Evolutionary conservation across 306 rosid species (phyloP).

Genomic region (Castanea crenata): DNA sequence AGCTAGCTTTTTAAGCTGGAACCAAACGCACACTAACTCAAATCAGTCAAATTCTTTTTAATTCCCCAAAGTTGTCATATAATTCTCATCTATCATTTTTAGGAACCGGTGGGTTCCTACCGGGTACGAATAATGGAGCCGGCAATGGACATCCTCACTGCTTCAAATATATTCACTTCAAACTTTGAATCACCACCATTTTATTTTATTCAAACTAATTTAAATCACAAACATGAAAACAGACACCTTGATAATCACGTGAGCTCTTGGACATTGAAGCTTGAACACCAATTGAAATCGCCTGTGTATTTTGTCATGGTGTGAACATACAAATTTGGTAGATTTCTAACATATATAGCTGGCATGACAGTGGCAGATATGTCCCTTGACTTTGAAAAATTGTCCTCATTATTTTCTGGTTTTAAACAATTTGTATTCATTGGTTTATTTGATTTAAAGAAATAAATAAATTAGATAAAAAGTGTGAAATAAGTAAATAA

Average conservation of each 20-base stretch:
- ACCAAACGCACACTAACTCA: no score
- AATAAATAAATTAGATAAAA: no score
- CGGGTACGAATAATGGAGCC: background rate
- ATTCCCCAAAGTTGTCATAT: no score
- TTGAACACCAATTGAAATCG: no score
- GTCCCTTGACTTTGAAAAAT: background rate
- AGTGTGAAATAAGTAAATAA: no score
- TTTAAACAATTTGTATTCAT: background rate
- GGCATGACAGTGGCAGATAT: background rate
- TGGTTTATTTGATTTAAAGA: background rate
- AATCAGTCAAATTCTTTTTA: no score
- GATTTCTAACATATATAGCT: no score
- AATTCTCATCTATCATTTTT: background rate
- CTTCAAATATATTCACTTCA: background rate
- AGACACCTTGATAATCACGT: no score
- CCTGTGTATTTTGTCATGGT: no score
- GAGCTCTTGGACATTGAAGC: no score
- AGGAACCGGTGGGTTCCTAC: background rate
- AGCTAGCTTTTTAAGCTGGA: no score
- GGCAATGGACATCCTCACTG: background rate
- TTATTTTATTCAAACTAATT: background rate
- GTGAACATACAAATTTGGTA: background rate
- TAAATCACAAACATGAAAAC: no score
- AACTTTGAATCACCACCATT: background rate
- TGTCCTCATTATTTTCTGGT: constrained; percentile 1